These are phyloP conservation scores for Kalmusia sp. DNA, from an alignment of 2,329 filamentous ascomycete genomes.

Conservation along the genomic window DNA sequence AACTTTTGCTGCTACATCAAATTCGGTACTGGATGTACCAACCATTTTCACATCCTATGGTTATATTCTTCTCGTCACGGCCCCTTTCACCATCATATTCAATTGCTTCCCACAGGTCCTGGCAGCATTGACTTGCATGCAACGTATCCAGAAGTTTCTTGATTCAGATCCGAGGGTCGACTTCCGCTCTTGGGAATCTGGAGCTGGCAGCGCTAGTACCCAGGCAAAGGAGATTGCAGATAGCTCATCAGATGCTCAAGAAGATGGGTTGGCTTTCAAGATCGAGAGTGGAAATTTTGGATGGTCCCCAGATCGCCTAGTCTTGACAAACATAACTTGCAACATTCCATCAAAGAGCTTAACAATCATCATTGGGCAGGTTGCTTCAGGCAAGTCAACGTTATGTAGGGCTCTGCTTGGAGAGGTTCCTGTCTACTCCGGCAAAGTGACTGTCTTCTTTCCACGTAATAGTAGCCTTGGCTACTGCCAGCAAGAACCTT, in stretches of 20 bases:
- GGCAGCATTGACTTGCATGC: constrained; percentile 11
- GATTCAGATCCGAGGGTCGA: neutral
- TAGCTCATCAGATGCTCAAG: neutral
- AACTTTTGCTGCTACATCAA: constrained; percentile 13
- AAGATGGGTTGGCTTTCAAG: neutral
- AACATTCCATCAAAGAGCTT: neutral
- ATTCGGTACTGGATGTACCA: constrained; percentile 9
- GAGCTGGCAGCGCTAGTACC: neutral
- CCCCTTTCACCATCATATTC: constrained; percentile 15
- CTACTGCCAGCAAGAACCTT: constrained; percentile 34
- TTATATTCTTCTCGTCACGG: constrained; percentile 14
- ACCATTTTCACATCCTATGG: constrained; percentile 15
- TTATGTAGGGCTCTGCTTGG: constrained; percentile 31
- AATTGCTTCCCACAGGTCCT: constrained; percentile 7
- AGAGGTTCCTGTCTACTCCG: constrained; percentile 3
- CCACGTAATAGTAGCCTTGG: constrained; percentile 14
- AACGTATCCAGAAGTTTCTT: constrained; percentile 15
- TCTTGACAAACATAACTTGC: neutral
- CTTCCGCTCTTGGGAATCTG: neutral
- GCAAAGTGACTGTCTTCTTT: neutral
- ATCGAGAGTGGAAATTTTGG: constrained; percentile 15
- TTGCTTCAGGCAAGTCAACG: constrained; percentile 38
- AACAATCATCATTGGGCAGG: constrained; percentile 5
- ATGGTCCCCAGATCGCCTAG: constrained; percentile 2
- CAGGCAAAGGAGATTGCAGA: neutral